phyloP scores from a whole-genome alignment of 441 rosid genomes.

The Mallotus repandus region DNA sequence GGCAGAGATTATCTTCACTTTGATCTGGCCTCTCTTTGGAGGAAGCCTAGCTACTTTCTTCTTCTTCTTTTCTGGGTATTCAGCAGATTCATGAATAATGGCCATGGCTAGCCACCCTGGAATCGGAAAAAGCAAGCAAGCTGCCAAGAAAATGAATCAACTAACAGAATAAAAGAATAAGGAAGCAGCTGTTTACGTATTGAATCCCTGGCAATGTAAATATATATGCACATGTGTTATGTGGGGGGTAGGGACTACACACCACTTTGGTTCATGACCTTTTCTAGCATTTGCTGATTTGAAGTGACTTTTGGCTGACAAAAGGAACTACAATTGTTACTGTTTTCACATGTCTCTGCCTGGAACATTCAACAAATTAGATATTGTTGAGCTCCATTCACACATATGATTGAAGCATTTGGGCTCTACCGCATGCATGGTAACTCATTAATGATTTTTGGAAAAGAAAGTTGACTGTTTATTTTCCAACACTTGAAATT shows the following conservation, averaged over 20 bases:
- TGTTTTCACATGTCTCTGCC: not conserved
- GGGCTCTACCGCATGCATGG: slow-evolving; percentile 8
- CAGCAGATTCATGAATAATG: not conserved
- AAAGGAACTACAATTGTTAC: not conserved
- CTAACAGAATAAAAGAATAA: not conserved
- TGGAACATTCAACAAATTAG: not conserved
- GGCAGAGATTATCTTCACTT: slow-evolving; percentile 22
- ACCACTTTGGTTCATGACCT: not conserved
- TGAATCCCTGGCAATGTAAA: too few relatives aligned
- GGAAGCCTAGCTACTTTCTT: slow-evolving; percentile 27
- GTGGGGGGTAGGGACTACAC: not conserved
- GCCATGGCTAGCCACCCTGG: slow-evolving; percentile 12
- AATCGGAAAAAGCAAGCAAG: slow-evolving; percentile 7
- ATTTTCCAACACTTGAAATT: not conserved
- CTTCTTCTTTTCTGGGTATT: slow-evolving; percentile 12
- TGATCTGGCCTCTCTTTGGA: slow-evolving; percentile 40
- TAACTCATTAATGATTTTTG: not conserved
- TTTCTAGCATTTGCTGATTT: too few relatives aligned
- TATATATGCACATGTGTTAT: not conserved
- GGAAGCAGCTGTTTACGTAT: not conserved
- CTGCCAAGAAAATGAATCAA: not conserved
- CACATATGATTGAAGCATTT: not conserved
- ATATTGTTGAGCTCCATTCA: not conserved
- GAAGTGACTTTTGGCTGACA: not conserved
- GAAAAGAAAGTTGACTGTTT: not conserved